These are phyloP conservation scores for Ulvella scutata DNA, from an alignment of 139 green algal genomes.

Conservation along the genomic window DNA sequence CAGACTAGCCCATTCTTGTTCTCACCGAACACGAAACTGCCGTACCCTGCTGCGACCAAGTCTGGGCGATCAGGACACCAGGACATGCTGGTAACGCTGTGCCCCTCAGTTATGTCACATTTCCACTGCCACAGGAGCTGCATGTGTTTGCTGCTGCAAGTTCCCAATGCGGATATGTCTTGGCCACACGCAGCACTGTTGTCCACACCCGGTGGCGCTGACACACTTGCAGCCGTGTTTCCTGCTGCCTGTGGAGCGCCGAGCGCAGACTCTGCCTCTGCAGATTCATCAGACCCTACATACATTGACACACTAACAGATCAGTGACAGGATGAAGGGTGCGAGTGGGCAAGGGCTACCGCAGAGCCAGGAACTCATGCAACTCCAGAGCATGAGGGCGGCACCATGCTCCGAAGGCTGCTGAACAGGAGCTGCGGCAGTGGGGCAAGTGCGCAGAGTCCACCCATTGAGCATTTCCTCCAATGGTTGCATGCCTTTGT, in stretches of 20 bases:
- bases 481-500: slow-evolving; percentile 13
- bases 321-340: slow-evolving; percentile 9
- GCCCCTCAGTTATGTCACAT: slow-evolving; percentile 23
- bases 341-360: too few species aligned
- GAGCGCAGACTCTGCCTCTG: neutral
- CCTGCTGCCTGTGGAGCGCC: slow-evolving; percentile 18
- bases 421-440: neutral
- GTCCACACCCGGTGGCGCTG: neutral
- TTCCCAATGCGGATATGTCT: slow-evolving; percentile 5
- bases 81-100: slow-evolving; percentile 30
- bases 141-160: slow-evolving; percentile 14
- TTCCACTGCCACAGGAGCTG: slow-evolving; percentile 48
- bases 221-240: slow-evolving; percentile 20
- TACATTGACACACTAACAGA: neutral
- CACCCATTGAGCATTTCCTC: neutral
- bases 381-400: too few species aligned
- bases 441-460: neutral
- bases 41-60: slow-evolving; percentile 65
- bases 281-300: neutral
- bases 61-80: slow-evolving; percentile 47
- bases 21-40: slow-evolving; percentile 29
- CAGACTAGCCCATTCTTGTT: slow-evolving; percentile 33
- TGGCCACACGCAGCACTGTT: slow-evolving; percentile 4
- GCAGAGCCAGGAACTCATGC: too few species aligned
- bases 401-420: neutral